These are phyloP conservation scores for Orbilia brochopaga DNA, from an alignment of 2,329 filamentous ascomycete genomes.

Conservation along the genomic window DNA sequence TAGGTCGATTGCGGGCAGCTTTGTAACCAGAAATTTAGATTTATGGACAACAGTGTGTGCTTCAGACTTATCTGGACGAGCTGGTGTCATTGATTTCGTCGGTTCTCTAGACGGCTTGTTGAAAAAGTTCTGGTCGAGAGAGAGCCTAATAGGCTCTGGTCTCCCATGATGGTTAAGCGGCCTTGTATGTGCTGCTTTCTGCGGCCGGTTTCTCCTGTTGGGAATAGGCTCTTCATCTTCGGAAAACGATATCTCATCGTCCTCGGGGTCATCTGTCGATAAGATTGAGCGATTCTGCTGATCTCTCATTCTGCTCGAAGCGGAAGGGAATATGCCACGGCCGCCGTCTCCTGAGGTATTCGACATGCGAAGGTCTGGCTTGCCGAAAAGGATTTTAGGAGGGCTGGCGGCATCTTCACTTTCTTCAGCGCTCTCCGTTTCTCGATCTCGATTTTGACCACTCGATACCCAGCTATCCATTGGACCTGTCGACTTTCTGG, in stretches of 20 bases:
- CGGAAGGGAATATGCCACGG: constrained; percentile 36
- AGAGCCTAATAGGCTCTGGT: constrained; percentile 1
- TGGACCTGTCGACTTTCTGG: constrained; percentile 12
- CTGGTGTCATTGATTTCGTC: neutral
- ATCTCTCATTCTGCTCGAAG: constrained; percentile 28
- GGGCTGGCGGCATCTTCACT: constrained; percentile 14
- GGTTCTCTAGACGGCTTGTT: constrained; percentile 14
- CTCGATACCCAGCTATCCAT: constrained; percentile 30
- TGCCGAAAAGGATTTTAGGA: constrained; percentile 28
- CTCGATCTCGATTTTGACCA: neutral
- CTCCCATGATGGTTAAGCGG: neutral
- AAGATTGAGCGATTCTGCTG: neutral
- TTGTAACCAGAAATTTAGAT: constrained; percentile 1
- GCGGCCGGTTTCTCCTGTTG: neutral
- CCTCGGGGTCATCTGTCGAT: constrained; percentile 20
- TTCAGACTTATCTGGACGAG: neutral
- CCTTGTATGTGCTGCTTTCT: neutral
- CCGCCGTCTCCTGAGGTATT: constrained; percentile 26
- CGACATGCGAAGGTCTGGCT: constrained; percentile 32
- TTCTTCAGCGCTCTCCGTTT: neutral
- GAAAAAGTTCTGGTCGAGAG: constrained; percentile 9
- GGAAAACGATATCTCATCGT: constrained; percentile 34
- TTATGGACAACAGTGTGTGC: neutral
- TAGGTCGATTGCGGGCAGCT: constrained; percentile 9
- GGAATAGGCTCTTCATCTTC: constrained; percentile 28